Conservation (phyloP, 805 yeast genomes). For the Saturnispora dispora region DNA sequence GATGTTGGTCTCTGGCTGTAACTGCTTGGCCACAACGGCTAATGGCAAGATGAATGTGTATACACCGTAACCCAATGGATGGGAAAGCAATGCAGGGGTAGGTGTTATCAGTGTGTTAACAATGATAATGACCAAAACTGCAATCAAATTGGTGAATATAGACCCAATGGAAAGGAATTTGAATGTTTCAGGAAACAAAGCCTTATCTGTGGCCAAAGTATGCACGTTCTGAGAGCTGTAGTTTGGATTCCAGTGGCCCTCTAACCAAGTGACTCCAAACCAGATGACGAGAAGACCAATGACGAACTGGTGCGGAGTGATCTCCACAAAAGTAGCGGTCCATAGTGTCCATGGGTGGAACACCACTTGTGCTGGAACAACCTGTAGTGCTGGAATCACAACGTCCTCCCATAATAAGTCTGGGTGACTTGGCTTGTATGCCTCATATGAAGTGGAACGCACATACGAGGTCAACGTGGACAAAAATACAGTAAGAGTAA, state of each 20-base stretch:
- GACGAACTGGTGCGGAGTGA: constrained; percentile 36
- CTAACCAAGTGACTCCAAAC: constrained; percentile 38
- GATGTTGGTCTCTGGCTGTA: constrained; percentile 49
- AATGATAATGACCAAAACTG: constrained; percentile 28
- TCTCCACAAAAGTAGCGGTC: constrained; percentile 58
- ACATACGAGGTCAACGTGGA: constrained; percentile 35
- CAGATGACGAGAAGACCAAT: constrained; percentile 31
- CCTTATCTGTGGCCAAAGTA: constrained; percentile 5
- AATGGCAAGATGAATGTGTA: constrained; percentile 42
- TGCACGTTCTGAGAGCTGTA: constrained; percentile 1
- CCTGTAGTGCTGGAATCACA: constrained; percentile 44
- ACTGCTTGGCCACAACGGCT: constrained; percentile 47
- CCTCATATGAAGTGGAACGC: constrained; percentile 31
- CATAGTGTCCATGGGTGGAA: constrained; percentile 57
- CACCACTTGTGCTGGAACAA: constrained; percentile 50
- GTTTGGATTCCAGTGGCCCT: constrained; percentile 37
- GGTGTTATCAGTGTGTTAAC: constrained; percentile 31
- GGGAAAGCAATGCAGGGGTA: constrained; percentile 28
- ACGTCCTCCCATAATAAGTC: constrained; percentile 32
- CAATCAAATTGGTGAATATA: constrained; percentile 43
- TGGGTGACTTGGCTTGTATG: constrained; percentile 14
- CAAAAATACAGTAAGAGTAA: constrained; percentile 31
- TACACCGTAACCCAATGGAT: constrained; percentile 45
- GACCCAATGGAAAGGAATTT: constrained; percentile 46
- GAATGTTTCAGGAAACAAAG: constrained; percentile 33